Conservation (phyloP, 2,329 filamentous ascomycete genomes). For the Dactylellina haptotyla region DNA sequence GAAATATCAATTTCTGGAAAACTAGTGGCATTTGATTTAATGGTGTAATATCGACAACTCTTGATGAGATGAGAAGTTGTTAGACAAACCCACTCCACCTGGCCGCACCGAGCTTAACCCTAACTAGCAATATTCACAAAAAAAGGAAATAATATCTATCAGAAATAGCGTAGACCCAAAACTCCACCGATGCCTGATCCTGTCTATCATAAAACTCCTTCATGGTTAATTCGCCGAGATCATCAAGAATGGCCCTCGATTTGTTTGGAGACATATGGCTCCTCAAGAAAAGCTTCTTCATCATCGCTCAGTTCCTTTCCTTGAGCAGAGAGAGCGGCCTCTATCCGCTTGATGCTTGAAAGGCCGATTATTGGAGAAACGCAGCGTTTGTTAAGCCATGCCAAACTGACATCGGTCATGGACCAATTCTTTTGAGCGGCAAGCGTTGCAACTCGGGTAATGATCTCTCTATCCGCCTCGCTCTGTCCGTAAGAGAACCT, state of each 20-base stretch:
- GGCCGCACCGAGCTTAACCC: no score
- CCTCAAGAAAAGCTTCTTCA: constrained; percentile 4
- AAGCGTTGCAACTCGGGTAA: not conserved
- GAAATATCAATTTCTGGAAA: no score
- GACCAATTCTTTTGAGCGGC: not conserved
- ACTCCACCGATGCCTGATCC: no score
- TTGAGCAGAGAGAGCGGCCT: not conserved
- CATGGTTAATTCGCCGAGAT: no score
- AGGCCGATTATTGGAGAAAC: constrained; percentile 1
- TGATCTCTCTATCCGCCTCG: not conserved
- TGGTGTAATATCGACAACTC: no score
- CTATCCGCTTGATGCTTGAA: constrained; percentile 8
- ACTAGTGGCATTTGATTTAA: no score
- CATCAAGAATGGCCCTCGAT: constrained; percentile 1
- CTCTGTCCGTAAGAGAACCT: constrained; percentile 12
- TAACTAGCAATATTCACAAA: no score
- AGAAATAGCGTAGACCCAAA: no score
- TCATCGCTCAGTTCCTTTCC: constrained; percentile 1
- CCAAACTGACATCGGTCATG: constrained; percentile 8
- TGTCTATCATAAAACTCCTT: no score
- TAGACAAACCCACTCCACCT: no score
- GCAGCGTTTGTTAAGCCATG: constrained; percentile 9
- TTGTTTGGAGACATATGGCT: not conserved
- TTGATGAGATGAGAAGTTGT: no score
- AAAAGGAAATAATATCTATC: no score